phyloP scores from a whole-genome alignment of 1,284 basidiomycete species.

The Amylostereum areolatum region DNA sequence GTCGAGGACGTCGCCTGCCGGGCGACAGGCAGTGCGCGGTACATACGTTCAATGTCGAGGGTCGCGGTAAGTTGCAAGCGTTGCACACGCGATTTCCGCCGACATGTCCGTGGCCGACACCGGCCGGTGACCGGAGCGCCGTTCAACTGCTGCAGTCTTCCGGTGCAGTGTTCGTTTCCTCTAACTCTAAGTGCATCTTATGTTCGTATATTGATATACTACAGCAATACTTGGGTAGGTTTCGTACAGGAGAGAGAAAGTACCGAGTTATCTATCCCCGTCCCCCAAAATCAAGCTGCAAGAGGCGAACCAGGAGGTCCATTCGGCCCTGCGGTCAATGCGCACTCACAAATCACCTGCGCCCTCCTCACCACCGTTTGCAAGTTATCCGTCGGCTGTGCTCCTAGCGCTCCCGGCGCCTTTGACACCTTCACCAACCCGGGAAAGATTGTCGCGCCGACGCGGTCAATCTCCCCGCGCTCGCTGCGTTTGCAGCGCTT shows the following conservation, averaged over 20 bases:
- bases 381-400: slow-evolving; percentile 38
- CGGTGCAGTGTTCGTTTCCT: too few species aligned
- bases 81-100: not conserved
- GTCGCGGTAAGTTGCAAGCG: not conserved
- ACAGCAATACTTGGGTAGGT: too few species aligned
- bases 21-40: slow-evolving; percentile 51
- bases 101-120: too few species aligned
- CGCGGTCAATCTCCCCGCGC: slow-evolving; percentile 58
- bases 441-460: slow-evolving; percentile 78
- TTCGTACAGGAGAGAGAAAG: too few species aligned
- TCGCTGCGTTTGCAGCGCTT: slow-evolving; percentile 73
- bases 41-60: slow-evolving; percentile 36
- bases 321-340: slow-evolving; percentile 30
- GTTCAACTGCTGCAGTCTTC: too few species aligned
- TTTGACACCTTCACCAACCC: slow-evolving; percentile 74
- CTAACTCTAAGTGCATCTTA: not conserved
- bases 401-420: slow-evolving; percentile 27
- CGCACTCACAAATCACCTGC: slow-evolving; percentile 80
- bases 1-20: slow-evolving; percentile 43
- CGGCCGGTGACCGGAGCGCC: too few species aligned
- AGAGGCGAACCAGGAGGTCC: too few species aligned
- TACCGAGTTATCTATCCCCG: too few species aligned
- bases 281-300: too few species aligned
- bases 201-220: not conserved
- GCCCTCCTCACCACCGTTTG: slow-evolving; percentile 75